A percentile compares a stretch with the other conserved stretches of the same genome.
Evolutionary conservation across 2,329 filamentous ascomycete species (phyloP).

Genomic region (Colletotrichum filicis): DNA sequence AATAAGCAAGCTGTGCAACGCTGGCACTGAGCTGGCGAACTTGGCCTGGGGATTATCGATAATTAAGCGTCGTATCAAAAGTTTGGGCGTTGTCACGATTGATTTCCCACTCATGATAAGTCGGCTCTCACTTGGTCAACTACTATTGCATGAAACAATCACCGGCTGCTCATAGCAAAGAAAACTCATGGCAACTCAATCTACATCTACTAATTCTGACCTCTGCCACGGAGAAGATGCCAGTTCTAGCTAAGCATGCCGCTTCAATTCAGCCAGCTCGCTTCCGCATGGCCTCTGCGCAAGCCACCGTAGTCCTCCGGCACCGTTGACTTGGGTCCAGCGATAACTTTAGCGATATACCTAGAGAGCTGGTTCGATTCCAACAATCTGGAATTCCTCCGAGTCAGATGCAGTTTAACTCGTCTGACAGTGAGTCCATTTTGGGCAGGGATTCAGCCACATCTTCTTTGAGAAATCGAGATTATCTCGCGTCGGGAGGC

Average conservation of each 20-base stretch:
- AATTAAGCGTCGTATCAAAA: background rate
- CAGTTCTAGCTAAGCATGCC: background rate
- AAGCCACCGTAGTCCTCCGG: background rate
- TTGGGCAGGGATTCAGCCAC: background rate
- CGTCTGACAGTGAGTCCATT: background rate
- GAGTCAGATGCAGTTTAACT: background rate
- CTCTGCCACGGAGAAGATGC: background rate
- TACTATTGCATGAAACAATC: background rate
- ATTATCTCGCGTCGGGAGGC: background rate
- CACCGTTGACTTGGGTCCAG: background rate
- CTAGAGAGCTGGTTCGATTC: background rate
- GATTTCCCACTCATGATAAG: background rate
- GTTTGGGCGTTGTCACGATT: background rate
- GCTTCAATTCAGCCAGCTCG: background rate
- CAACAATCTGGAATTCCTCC: background rate
- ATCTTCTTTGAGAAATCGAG: background rate
- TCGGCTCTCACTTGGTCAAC: background rate
- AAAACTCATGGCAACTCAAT: background rate
- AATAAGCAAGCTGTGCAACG: constrained; percentile 10
- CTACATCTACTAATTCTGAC: too few relatives aligned
- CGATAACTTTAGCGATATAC: background rate
- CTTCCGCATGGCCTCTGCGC: background rate
- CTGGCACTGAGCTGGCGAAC: background rate
- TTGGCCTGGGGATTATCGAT: background rate
- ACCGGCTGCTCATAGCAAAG: background rate